Base-by-base conservation (phyloP, 192 early-diverging fungal species). In the Phycomyces nitens region DNA sequence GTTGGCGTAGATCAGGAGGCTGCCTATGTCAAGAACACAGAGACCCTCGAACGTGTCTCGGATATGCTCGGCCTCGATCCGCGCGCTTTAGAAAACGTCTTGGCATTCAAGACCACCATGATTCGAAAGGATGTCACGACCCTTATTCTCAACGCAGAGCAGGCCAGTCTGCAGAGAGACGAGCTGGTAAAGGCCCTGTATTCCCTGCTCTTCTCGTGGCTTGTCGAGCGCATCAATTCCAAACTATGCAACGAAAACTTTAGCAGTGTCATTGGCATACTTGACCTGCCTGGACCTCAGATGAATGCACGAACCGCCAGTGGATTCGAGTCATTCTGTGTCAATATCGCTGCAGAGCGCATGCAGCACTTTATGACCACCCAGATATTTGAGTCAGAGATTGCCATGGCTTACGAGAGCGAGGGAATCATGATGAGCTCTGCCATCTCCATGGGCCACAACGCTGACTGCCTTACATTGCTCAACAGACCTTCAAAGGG, bases 91-190 rank as follows among this genome's bases (percentile, higher is more conserved):
- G 84, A 90, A 40, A 80, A 80, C 7, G 81, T 89, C 5, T 78
- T 98, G 44, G 87, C 87, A 34, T 92, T 89, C 75, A 87, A 90
- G 73, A 89, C 91, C 18, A 92, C 89, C 66, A 71, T 90, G 27
- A 92, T 99, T n/a, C 80, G 86, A 14, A 75, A 84, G 58, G 94
- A 96, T 62, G 71, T 96, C n/a, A 95, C 89, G 69, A 94, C 92
- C 10, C 89, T 93, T 6, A 90, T 94, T 44, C 76, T 99, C 50
- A 90, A 94, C 69, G 80, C 85, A 11, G 84, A 85, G 20, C 86
- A 85, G n/a, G 94, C 96, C 0, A 55, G 62, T 15, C 66, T 77
- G 16, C 94, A 96, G 69, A 84, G 95, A 23, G 92, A 99, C 62
- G 73, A 81, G 0, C 77, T 99, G 1, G 89, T 91, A 2, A 78